A percentile compares a stretch with the other conserved stretches of the same genome.
These are phyloP conservation scores for Blastocystis sp. DNA, from an alignment of 352 stramenopile species.

Conservation along the genomic window DNA sequence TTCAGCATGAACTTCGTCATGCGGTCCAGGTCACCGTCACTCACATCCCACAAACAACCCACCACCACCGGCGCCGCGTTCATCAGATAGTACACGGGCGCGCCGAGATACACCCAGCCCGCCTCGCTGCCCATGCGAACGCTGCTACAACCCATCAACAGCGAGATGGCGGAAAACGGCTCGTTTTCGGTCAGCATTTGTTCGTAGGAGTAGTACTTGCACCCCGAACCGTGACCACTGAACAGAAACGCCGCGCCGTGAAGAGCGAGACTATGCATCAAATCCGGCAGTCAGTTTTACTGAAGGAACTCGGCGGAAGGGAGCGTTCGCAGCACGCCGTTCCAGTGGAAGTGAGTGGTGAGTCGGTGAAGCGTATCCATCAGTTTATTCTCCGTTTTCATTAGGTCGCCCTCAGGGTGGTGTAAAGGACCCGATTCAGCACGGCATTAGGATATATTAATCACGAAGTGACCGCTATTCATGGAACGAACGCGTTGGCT, in stretches of 20 bases:
- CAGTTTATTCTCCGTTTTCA: slow-evolving; percentile 55
- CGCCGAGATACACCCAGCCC: neutral
- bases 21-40: slow-evolving; percentile 46
- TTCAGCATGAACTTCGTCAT: slow-evolving; percentile 23
- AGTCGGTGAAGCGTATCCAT: neutral
- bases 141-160: slow-evolving; percentile 49
- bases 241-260: slow-evolving; percentile 7
- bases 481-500: neutral
- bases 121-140: neutral
- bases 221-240: slow-evolving; percentile 34
- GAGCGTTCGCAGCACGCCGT: neutral
- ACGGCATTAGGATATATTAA: slow-evolving; percentile 47
- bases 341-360: slow-evolving; percentile 1
- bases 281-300: neutral
- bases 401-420: slow-evolving; percentile 34
- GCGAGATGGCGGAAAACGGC: neutral
- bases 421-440: slow-evolving; percentile 8
- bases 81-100: slow-evolving; percentile 12
- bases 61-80: slow-evolving; percentile 1
- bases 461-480: slow-evolving; percentile 23
- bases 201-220: slow-evolving; percentile 45
- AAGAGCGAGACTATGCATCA: slow-evolving; percentile 1
- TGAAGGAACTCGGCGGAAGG: slow-evolving; percentile 17
- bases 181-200: neutral
- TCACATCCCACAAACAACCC: slow-evolving; percentile 61